phyloP scores from a whole-genome alignment of 768 basidiomycete genomes.

The Tricholoma saponaceum region DNA sequence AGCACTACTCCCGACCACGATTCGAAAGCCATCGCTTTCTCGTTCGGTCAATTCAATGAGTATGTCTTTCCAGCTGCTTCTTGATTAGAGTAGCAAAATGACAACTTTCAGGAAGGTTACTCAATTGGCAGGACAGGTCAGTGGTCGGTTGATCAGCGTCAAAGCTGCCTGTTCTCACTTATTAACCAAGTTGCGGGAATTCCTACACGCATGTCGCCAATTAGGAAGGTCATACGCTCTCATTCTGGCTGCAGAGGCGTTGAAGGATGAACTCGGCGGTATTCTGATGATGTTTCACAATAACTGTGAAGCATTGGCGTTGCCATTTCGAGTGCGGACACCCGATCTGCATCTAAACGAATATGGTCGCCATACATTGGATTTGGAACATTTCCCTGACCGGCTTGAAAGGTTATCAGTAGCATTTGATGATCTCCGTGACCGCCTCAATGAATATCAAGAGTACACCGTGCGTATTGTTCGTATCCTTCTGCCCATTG shows the following conservation, averaged over 20 bases:
- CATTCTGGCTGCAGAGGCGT: conserved; percentile 1
- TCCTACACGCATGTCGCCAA: neutral
- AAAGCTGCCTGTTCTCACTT: neutral
- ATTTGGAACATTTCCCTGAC: neutral
- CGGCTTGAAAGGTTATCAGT: neutral
- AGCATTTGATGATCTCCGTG: conserved; percentile 1
- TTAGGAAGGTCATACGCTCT: conserved; percentile 10
- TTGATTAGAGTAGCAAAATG: neutral
- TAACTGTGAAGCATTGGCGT: neutral
- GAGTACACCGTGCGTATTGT: conserved; percentile 5
- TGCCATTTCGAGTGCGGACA: neutral
- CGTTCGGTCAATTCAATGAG: neutral
- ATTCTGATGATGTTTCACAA: conserved; percentile 2
- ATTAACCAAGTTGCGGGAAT: conserved; percentile 1
- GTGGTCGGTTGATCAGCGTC: neutral
- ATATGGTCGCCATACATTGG: neutral
- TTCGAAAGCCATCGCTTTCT: neutral
- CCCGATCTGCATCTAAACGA: neutral
- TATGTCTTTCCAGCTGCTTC: neutral
- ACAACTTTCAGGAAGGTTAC: neutral
- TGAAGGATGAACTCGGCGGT: neutral
- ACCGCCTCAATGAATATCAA: conserved; percentile 7
- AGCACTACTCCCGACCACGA: neutral
- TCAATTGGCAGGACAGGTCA: neutral
- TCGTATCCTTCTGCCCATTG: neutral